Percentiles rank a stretch among this genome's conserved stretches.
phyloP scores from a whole-genome alignment of 2,329 filamentous ascomycete species.

The Fusarium hainanense region DNA sequence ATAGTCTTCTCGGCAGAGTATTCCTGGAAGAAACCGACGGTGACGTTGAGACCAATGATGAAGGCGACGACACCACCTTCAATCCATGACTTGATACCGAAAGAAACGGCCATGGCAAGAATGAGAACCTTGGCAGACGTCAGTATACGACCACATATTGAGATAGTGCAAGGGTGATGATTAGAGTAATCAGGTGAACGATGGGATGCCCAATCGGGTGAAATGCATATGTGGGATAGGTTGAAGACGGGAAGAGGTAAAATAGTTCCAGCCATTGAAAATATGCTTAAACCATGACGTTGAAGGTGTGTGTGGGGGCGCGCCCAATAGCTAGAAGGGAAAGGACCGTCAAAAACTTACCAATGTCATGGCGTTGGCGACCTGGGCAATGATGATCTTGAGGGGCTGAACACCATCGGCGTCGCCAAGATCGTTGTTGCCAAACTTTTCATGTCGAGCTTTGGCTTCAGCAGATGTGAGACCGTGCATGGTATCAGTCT shows the following conservation, averaged over 20 bases:
- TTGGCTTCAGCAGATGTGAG: conserved; percentile 63
- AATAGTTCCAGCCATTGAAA: conserved; percentile 14
- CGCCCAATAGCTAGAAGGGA: neutral
- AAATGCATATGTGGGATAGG: conserved; percentile 33
- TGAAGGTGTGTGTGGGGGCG: conserved; percentile 17
- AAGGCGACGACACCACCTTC: conserved; percentile 69
- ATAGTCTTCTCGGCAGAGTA: conserved; percentile 62
- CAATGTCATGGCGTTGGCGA: conserved; percentile 77
- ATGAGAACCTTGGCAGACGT: conserved; percentile 58
- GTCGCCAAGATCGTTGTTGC: conserved; percentile 67
- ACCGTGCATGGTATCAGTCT: conserved; percentile 64
- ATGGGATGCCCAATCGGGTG: conserved; percentile 57
- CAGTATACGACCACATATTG: conserved; percentile 16
- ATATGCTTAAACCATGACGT: conserved; percentile 29
- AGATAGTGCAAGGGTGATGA: conserved; percentile 9
- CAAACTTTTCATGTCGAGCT: conserved; percentile 62
- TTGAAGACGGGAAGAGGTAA: conserved; percentile 43
- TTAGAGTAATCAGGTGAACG: conserved; percentile 55
- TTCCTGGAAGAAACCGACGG: conserved; percentile 62
- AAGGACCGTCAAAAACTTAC: conserved; percentile 51
- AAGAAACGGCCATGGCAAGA: conserved; percentile 67
- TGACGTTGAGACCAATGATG: conserved; percentile 68
- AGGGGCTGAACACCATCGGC: conserved; percentile 61
- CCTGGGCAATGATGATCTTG: conserved; percentile 71
- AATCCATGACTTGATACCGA: conserved; percentile 68